Conservation (phyloP, 805 yeast species). For the Ogataea populi-albae region DNA sequence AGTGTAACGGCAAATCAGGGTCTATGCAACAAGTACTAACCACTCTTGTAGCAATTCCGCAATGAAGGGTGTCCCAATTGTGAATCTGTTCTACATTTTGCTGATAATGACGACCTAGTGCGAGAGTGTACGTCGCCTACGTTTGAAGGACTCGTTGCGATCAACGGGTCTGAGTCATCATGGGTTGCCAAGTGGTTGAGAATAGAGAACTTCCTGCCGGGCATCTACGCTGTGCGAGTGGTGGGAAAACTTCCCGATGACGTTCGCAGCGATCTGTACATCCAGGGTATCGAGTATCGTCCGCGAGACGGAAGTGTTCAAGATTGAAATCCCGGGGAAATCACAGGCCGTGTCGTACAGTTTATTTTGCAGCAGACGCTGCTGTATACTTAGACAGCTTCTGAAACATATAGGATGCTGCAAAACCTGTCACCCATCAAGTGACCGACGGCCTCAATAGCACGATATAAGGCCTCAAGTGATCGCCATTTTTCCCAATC, state of each 20-base stretch:
- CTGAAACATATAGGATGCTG: too few relatives aligned
- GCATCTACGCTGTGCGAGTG: conserved; percentile 90
- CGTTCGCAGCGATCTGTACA: conserved; percentile 66
- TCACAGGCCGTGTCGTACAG: too few relatives aligned
- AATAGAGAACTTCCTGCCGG: conserved; percentile 83
- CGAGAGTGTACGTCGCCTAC: conserved; percentile 95
- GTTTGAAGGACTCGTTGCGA: conserved; percentile 91
- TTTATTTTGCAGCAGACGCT: too few relatives aligned
- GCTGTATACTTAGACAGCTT: too few relatives aligned
- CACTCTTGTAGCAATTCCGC: conserved; percentile 56
- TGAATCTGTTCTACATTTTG: conserved; percentile 75
- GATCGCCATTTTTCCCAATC: too few relatives aligned
- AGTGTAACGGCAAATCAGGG: conserved; percentile 28
- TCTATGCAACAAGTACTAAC: background rate
- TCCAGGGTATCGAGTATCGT: conserved; percentile 77
- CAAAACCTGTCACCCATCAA: too few relatives aligned
- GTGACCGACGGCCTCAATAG: too few relatives aligned
- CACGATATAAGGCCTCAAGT: too few relatives aligned
- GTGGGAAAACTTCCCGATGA: conserved; percentile 90
- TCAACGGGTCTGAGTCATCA: conserved; percentile 77
- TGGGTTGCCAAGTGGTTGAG: conserved; percentile 98
- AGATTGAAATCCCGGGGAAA: too few relatives aligned
- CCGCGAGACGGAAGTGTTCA: conserved; percentile 88
- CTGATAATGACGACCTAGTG: conserved; percentile 75
- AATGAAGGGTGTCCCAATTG: conserved; percentile 95